phyloP scores from a whole-genome alignment of 1,284 basidiomycete genomes.

The Peniophora sp. region DNA sequence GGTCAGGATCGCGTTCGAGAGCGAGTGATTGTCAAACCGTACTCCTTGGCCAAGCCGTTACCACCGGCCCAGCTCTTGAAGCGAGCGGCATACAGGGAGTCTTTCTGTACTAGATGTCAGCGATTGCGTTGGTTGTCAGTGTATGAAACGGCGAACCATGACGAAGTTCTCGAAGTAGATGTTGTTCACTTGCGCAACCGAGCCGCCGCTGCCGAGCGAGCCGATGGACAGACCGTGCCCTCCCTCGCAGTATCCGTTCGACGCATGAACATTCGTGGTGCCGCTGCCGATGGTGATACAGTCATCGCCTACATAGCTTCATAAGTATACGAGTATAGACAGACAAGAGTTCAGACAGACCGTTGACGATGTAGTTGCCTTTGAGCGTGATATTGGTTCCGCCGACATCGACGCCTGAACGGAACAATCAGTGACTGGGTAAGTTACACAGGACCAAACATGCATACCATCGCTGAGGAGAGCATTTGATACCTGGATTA shows the following conservation, averaged over 20 bases:
- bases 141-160: slow-evolving; percentile 29
- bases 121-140: not conserved
- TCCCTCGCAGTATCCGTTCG: slow-evolving; percentile 40
- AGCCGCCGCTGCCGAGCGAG: slow-evolving; percentile 43
- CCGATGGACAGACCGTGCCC: slow-evolving; percentile 58
- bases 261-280: slow-evolving; percentile 48
- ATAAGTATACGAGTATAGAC: too few relatives aligned
- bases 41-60: slow-evolving; percentile 51
- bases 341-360: slow-evolving; percentile 11
- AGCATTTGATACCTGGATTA: not conserved
- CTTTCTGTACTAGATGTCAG: slow-evolving; percentile 25
- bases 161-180: slow-evolving; percentile 50
- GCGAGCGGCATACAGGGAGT: slow-evolving; percentile 48
- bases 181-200: slow-evolving; percentile 46
- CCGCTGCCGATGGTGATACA: slow-evolving; percentile 52
- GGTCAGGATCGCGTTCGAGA: not conserved
- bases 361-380: slow-evolving; percentile 48
- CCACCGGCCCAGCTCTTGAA: slow-evolving; percentile 66
- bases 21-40: slow-evolving; percentile 9
- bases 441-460: too few relatives aligned
- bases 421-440: too few relatives aligned
- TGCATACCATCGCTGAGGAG: too few relatives aligned
- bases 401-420: slow-evolving; percentile 46
- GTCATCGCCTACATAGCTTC: slow-evolving; percentile 29
- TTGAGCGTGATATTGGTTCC: slow-evolving; percentile 52